Evolutionary conservation across 2,329 filamentous ascomycete genomes (phyloP), one percentile per base, ranked within the genome.

Genomic region (Rugonectria rugulosa): DNA sequence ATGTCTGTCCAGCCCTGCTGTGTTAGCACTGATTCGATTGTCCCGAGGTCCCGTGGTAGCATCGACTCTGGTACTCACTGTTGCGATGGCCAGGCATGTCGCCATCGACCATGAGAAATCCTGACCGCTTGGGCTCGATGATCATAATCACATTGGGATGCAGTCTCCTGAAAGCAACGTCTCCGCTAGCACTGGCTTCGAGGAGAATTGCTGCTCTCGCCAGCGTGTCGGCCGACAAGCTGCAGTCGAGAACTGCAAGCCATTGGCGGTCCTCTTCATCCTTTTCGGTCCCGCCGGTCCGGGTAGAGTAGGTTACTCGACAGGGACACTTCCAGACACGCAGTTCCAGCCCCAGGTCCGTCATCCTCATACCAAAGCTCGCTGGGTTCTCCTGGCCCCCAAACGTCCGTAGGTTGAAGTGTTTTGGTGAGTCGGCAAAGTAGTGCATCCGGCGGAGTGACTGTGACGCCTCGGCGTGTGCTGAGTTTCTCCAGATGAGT

Each of bases 401-500:
- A 34, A 64, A 65, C 17, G 63, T 68, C 44, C 64, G 57, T 9
- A 68, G 32, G 56, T 68, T 68, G 38, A 68, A 68, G 58, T 65
- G 57, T 36, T 51, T 53, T 9, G 65, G 65, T 36, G 58, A 64
- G 27, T 68, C 65, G 17, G 65, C 63, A 31, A 68, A 49, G 51
- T 58, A 68, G 45, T 66, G 65, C 61, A 60, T 62, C 36, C 62
- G 57, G 37, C 63, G 61, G 14, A 50, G 26, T 12, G 61, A 57
- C 34, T 58, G 58, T 6, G 40, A 15, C 8, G 20, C 34, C 34
- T 56, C 9, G 40, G 55, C 23, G 44, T 51, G 14, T 53, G 40
- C 24, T 12, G 65, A 54, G 50, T 57, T 63, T 19, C 65, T 53
- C 65, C 65, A 72, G 6, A 68, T 68, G 10, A 77, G 72, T 2